These are phyloP conservation scores for Cordia subcordata DNA, from an alignment of 257 asterid species.

Conservation along the genomic window DNA sequence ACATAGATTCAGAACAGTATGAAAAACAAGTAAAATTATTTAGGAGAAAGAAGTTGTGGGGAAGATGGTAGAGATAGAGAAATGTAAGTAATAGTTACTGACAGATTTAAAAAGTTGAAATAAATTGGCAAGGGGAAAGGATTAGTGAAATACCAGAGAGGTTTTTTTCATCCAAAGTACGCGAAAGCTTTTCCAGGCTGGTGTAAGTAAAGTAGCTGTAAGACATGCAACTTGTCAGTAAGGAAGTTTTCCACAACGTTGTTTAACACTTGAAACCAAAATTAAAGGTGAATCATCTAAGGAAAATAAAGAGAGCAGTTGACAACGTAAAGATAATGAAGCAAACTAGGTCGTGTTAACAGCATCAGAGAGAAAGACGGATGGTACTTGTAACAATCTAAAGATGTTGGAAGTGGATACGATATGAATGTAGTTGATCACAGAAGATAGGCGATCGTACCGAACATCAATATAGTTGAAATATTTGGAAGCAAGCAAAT, in stretches of 20 bases:
- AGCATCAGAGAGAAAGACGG: too few relatives aligned
- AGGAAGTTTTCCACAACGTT: background rate
- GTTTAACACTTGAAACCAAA: background rate
- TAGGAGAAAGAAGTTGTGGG: too few relatives aligned
- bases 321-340: too few relatives aligned
- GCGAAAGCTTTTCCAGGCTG: conserved; percentile 64
- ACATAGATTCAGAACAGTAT: too few relatives aligned
- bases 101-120: background rate
- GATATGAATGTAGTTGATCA: background rate
- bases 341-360: too few relatives aligned
- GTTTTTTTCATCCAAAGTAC: conserved; percentile 50
- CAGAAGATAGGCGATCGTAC: conserved; percentile 34
- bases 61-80: background rate
- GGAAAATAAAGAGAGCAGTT: too few relatives aligned
- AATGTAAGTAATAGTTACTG: conserved; percentile 21
- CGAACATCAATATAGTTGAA: conserved; percentile 74
- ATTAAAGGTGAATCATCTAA: too few relatives aligned
- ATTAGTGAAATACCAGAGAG: conserved; percentile 17
- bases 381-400: background rate
- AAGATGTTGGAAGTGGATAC: too few relatives aligned
- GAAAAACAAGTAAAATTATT: too few relatives aligned
- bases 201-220: conserved; percentile 74
- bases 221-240: conserved; percentile 1
- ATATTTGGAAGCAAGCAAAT: conserved; percentile 63
- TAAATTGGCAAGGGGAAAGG: background rate